Percentiles rank a stretch among this genome's conserved stretches.
phyloP scores from a whole-genome alignment of 2,329 filamentous ascomycete genomes.

The Septoria petroselini region DNA sequence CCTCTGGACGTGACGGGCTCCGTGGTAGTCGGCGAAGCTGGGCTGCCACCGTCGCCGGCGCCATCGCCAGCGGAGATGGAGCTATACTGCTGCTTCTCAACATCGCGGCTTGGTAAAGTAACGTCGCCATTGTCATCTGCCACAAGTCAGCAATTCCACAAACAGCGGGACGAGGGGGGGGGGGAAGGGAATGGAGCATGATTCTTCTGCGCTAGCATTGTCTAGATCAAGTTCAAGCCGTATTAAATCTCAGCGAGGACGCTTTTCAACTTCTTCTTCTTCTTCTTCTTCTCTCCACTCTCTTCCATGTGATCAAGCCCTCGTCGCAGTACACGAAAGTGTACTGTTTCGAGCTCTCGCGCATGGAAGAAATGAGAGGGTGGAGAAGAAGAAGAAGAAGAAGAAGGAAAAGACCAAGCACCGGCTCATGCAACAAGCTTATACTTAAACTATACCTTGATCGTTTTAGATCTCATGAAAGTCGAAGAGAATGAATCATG shows the following conservation, averaged over 20 bases:
- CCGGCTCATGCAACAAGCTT: slow-evolving; percentile 38
- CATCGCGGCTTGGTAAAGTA: slow-evolving; percentile 1
- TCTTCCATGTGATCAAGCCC: too few species aligned
- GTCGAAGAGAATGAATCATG: too few species aligned
- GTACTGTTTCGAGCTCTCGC: too few species aligned
- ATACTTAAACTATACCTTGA: slow-evolving; percentile 30
- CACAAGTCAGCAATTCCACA: slow-evolving; percentile 33
- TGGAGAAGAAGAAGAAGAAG: neutral
- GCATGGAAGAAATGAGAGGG: neutral
- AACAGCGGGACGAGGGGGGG: too few species aligned
- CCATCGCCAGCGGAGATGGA: too few species aligned
- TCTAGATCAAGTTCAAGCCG: slow-evolving; percentile 56
- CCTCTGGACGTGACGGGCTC: neutral
- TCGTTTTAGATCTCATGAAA: neutral
- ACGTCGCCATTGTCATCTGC: slow-evolving; percentile 8
- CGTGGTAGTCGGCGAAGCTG: neutral
- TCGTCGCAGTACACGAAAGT: too few species aligned
- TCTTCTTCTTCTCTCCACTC: too few species aligned
- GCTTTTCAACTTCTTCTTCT: neutral
- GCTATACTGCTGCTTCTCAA: slow-evolving; percentile 15
- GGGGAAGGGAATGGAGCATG: slow-evolving; percentile 48
- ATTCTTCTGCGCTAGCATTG: slow-evolving; percentile 52
- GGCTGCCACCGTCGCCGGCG: too few species aligned
- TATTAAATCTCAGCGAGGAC: slow-evolving; percentile 51
- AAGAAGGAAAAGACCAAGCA: slow-evolving; percentile 30